A percentile compares a stretch with the other conserved stretches of the same genome.
Evolutionary conservation across 495 filamentous ascomycete genomes (phyloP).

Genomic region (Hyaloscypha hepaticicola): DNA sequence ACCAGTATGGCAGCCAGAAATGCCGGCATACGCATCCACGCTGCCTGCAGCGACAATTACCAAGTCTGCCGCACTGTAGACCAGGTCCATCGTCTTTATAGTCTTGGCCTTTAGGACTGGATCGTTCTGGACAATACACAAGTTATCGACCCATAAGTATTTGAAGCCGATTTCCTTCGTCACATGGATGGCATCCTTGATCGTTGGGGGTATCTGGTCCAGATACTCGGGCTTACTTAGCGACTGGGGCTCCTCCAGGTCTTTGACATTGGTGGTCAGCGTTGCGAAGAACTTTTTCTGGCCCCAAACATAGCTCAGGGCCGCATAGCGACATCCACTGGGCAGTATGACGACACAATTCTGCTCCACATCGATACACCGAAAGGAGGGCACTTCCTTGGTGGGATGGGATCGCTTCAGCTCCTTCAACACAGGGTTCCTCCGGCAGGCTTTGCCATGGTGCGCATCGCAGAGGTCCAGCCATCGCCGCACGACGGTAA

Average conservation of each 20-base stretch:
- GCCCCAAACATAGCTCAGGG: not conserved
- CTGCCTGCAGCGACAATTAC: slow-evolving; percentile 33
- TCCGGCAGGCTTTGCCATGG: not conserved
- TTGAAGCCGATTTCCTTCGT: slow-evolving; percentile 19
- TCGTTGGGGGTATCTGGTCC: slow-evolving; percentile 37
- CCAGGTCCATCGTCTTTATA: slow-evolving; percentile 30
- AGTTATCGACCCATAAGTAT: slow-evolving; percentile 36
- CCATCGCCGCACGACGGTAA: not conserved
- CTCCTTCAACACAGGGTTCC: not conserved
- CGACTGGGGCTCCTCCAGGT: not conserved
- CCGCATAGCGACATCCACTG: not conserved
- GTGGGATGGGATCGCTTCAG: not conserved
- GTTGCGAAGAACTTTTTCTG: not conserved
- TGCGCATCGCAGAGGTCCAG: not conserved
- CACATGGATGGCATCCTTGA: slow-evolving; percentile 43
- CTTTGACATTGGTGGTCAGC: not conserved
- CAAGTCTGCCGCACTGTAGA: slow-evolving; percentile 30
- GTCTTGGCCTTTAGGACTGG: not conserved
- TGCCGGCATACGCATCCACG: slow-evolving; percentile 25
- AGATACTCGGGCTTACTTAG: not conserved
- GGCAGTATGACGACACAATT: not conserved
- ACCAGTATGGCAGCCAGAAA: slow-evolving; percentile 24
- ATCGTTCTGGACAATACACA: slow-evolving; percentile 27
- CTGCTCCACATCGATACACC: slow-evolving; percentile 1
- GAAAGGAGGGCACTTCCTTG: not conserved